Evolutionary conservation across 768 basidiomycete genomes (phyloP), one percentile per base, ranked within the genome.

Genomic region (Mrakia gelida): DNA sequence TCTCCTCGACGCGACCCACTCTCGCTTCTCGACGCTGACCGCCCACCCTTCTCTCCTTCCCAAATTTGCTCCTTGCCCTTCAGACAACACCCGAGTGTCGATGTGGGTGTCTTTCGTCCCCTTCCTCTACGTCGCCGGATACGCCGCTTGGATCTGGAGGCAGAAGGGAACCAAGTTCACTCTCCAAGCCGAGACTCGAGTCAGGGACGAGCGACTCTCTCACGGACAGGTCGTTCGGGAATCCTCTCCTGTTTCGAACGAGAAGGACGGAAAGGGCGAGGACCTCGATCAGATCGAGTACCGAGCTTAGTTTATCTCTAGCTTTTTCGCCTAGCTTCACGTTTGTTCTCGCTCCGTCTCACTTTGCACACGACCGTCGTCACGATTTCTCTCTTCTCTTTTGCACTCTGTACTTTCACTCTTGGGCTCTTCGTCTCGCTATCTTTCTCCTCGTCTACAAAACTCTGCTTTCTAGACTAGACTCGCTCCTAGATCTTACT

Each of bases 101-200:
- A 63, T 73, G 56, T 78, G 77, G 77, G 41, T 78, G 52, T 73
- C 71, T 1, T 65, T 78, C 63, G 62, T 71, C 16, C 61, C 72
- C 49, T 78, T 78, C 77, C 2, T 74, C 72, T 73, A 73, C 77
- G 72, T 74, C 49, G 34, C 49, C 52, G 52, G 32, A 5, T 78
- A 65, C 72, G 43, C 70, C 23, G 61, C 41, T 70, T 78, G 62
- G 61, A 30, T 32, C 77, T 78, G 77, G 77, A 73, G 16, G 61
- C 32, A 52, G 38, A 73, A 73, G 71, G 77, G 77, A 43, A 41
- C 18, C n/a, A 67, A 49, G 52, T 62, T 73, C 41, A 73, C 72
- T 62, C 32, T 30, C 34, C 15, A 45, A 9, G 32, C 59, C 72
- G 77, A 78, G 71, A 43, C 38, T 34, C 28, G 38, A 26, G 65